Percentiles rank a stretch among this genome's conserved stretches.
phyloP scores from a whole-genome alignment of 176 grass and related monocot genomes.

The Musa schizocarpa region DNA sequence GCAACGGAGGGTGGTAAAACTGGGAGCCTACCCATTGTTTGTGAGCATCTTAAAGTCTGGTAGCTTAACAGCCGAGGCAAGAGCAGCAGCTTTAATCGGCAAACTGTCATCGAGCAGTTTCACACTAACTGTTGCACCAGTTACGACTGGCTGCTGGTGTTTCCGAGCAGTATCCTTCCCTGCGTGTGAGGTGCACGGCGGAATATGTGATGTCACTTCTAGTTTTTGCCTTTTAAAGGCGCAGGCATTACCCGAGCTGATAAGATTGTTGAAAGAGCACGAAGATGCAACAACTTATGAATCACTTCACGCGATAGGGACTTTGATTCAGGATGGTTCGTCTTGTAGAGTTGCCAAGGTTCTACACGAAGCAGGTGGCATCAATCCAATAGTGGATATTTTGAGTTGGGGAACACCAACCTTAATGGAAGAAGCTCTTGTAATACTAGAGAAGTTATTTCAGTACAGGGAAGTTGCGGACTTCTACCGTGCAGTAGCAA shows the following conservation, averaged over 20 bases:
- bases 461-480: neutral
- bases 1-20: neutral
- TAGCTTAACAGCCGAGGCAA: neutral
- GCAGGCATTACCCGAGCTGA: neutral
- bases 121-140: neutral
- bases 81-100: neutral
- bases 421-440: neutral
- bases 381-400: neutral
- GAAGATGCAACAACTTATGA: neutral
- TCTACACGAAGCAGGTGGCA: neutral
- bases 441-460: neutral
- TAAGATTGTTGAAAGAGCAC: neutral
- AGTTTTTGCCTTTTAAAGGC: neutral
- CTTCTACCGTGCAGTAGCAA: neutral
- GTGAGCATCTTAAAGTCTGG: neutral
- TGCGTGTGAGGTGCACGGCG: neutral
- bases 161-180: neutral
- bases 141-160: neutral
- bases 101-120: neutral
- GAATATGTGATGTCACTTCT: neutral
- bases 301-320: neutral
- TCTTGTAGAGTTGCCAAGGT: neutral
- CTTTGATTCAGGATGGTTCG: neutral
- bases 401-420: neutral
- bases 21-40: neutral